Base-by-base conservation (phyloP, 495 filamentous ascomycete species). In the Hypoxylon lienhwacheense region DNA sequence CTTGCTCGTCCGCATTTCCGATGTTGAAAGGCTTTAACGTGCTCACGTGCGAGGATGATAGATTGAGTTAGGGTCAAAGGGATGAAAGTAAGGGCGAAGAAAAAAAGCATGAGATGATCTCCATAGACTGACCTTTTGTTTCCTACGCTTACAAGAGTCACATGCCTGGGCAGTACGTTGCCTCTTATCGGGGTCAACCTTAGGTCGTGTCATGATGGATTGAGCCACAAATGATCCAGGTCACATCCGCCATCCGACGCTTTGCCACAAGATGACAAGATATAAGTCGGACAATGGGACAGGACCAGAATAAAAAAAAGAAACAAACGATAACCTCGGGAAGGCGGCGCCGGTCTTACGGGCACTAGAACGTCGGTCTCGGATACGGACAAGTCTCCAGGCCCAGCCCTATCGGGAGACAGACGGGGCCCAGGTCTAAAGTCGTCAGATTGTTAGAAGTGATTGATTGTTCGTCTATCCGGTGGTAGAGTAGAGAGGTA, bases 91-190 rank as follows among this genome's bases (percentile, higher is more conserved):
- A 43, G 33, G 35, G 42, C 4, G n/a, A 56, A 28, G 17, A 35
- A 36, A 29, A 35, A 29, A 1, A 19, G 15, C 7, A 7, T 25
- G 17, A 32, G 36, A 14, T 11, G 24, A 34, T 19, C 34, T 21
- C 22, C 29, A 46, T 41, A 37, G 40, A 71, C 80, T 70, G 55
- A 83, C 82, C 76, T 89, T 89, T 71, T 89, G 86, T 70, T 89
- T 89, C 59, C 87, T 79, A 45, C 84, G 76, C 73, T 89, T 90
- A 73, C 87, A 90, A 61, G 81, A 85, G 58, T 89, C 84, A 68
- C 87, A 90, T 28, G 87, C 87, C 48, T 81, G 80, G 29, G 81
- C 82, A 53, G 79, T 84, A 44, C 82, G 75, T 64, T 83, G 81
- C 55, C 82, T 76, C 67, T 84, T 82, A 59, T 84, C 81, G 53